Conservation (phyloP, 2,329 filamentous ascomycete species). For the Colletotrichum plurivorum region DNA sequence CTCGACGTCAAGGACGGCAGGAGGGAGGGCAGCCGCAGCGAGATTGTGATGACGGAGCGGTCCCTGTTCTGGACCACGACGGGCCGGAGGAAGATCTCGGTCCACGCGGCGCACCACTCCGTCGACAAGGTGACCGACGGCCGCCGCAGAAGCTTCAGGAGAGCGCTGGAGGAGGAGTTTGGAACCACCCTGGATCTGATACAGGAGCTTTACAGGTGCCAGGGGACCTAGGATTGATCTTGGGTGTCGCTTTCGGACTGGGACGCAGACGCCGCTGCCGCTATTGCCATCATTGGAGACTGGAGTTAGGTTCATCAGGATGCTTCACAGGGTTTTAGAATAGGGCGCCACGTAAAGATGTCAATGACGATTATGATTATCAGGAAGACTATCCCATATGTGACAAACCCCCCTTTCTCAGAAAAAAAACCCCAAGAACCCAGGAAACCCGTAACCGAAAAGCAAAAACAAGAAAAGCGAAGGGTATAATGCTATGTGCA, state of each 20-base stretch:
- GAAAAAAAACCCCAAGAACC: conserved; percentile 26
- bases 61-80: neutral
- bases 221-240: neutral
- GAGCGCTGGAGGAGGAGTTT: neutral
- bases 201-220: neutral
- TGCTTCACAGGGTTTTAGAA: too few relatives aligned
- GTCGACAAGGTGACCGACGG: neutral
- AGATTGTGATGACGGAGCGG: neutral
- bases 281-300: too few relatives aligned
- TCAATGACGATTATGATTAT: conserved; percentile 38
- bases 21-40: neutral
- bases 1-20: neutral
- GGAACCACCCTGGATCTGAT: neutral
- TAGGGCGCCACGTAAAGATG: conserved; percentile 16
- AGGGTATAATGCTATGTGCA: conserved; percentile 44
- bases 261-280: too few relatives aligned
- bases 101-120: neutral
- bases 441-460: conserved; percentile 26
- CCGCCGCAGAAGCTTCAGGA: neutral
- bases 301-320: too few relatives aligned
- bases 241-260: neutral
- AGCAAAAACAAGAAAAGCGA: conserved; percentile 37
- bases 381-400: conserved; percentile 41
- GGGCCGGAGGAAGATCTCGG: neutral
- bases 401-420: conserved; percentile 7